Evolutionary conservation across 2,329 filamentous ascomycete genomes (phyloP), one percentile per base, ranked within the genome.

Genomic region (Aspergillus melleus): DNA sequence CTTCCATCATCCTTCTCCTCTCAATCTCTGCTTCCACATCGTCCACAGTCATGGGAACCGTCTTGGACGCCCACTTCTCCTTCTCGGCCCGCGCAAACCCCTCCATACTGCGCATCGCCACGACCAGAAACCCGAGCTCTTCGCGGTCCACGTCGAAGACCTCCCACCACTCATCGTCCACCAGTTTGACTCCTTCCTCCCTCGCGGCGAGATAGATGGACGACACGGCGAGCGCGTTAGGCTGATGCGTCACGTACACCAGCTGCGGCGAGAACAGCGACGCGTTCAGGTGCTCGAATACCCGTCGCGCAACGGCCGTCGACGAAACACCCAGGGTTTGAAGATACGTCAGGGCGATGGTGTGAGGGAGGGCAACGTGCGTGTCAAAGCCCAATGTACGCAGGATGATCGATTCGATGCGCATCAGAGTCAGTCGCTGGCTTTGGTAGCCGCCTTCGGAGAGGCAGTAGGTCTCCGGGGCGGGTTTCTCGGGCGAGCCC

Each of bases 61-160:
- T 71, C 5, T 70, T 72, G 20, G 74, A 76, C n/a, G 79, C 79
- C 79, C 86, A 83, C 54, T 82, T 83, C 54, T 82, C 81, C 68
- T 76, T 83, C 69, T 90, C 87, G 47, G 81, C 81, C 61, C 76
- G 77, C 56, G 87, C 86, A 77, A 90, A 92, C 0, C 86, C 87
- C 63, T 90, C 88, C 57, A 96, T 79, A 69, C 93, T 97, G 62
- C 87, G 81, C 84, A 97, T 86, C 0, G 84, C 92, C 11, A 97
- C 91, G 3, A 96, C 92, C 59, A 98, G 77, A 68, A 98, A 98
- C 0, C 95, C 95, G 39, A 99, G 81, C 73, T 96, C 92, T 79
- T 99, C 95, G 54, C 95, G 84, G 69, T 97, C 93, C 8, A 95
- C 91, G 75, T 99, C 95, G 74, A 98, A 98, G 0, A 98, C 91